Evolutionary conservation across 164 flowering plant genomes (phyloP).

Genomic region (Houttuynia cordata): DNA sequence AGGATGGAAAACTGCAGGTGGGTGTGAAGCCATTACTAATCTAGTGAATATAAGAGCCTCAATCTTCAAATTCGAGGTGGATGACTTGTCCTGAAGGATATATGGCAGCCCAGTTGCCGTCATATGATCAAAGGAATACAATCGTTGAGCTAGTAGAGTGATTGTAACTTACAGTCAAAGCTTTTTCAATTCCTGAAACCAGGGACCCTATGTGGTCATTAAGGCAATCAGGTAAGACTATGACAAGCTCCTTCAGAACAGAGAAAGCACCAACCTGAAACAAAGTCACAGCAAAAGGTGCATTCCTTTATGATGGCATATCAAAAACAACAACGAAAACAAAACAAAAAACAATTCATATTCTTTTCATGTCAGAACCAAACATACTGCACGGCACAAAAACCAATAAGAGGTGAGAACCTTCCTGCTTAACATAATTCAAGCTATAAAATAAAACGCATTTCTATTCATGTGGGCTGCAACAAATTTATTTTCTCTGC

Average conservation of each 20-base stretch:
- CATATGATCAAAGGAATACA: background rate
- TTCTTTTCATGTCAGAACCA: too few species aligned
- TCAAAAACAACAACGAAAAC: too few species aligned
- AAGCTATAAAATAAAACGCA: background rate
- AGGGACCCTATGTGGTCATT: slow-evolving; percentile 91
- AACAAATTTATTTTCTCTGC: background rate
- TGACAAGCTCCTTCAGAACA: slow-evolving; percentile 88
- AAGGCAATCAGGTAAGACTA: slow-evolving; percentile 91
- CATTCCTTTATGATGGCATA: too few species aligned
- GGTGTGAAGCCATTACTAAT: slow-evolving; percentile 89
- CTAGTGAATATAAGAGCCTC: slow-evolving; percentile 90
- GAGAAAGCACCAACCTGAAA: slow-evolving; percentile 94
- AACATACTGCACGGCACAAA: too few species aligned
- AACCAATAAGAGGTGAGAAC: background rate
- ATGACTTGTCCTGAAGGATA: slow-evolving; percentile 61
- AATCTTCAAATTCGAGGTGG: slow-evolving; percentile 90
- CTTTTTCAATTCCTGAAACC: slow-evolving; percentile 88
- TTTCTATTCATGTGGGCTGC: too few species aligned
- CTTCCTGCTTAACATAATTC: background rate
- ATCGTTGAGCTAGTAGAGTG: background rate
- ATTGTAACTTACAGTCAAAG: slow-evolving; percentile 55
- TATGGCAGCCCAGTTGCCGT: background rate
- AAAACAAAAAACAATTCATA: too few species aligned
- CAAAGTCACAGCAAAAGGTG: slow-evolving; percentile 5
- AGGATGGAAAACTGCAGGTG: slow-evolving; percentile 89